These are phyloP conservation scores for Novakomyces olei DNA, from an alignment of 805 yeast genomes.

Conservation along the genomic window DNA sequence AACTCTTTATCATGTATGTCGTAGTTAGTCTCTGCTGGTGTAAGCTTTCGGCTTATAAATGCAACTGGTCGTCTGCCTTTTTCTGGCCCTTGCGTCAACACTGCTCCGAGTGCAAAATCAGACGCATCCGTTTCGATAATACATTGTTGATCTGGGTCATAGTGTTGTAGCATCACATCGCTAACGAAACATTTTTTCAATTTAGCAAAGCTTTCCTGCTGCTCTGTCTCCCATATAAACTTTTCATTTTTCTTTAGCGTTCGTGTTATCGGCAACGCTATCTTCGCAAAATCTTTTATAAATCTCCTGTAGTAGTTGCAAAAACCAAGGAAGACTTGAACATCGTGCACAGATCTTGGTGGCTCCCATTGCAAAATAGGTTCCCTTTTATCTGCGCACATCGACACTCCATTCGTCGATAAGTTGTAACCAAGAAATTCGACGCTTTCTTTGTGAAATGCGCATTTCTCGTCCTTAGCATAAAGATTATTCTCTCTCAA, in stretches of 20 bases:
- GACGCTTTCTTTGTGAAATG: conserved; percentile 3
- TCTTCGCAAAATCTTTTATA: conserved; percentile 1
- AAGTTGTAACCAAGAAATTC: conserved; percentile 6
- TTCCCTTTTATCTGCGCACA: neutral
- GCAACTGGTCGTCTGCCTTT: conserved; percentile 5
- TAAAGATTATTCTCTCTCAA: conserved; percentile 3
- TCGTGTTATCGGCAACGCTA: neutral
- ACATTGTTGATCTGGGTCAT: neutral
- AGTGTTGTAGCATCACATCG: neutral
- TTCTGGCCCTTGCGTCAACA: conserved; percentile 1
- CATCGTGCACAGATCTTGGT: conserved; percentile 5
- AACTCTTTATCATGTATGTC: conserved; percentile 7
- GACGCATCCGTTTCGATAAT: conserved; percentile 7
- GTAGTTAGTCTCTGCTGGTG: conserved; percentile 4
- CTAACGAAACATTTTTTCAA: neutral
- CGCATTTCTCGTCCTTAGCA: conserved; percentile 8
- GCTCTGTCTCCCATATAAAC: neutral
- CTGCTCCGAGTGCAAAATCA: conserved; percentile 1
- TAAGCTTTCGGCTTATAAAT: neutral
- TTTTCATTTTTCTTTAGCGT: neutral
- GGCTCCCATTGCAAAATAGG: conserved; percentile 6
- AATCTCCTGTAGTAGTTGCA: conserved; percentile 4
- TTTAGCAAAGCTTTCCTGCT: too few relatives aligned
- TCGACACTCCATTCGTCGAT: conserved; percentile 4
- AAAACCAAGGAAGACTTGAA: conserved; percentile 3